Evolutionary conservation across 305 asterid genomes (phyloP), one percentile per base, ranked within the genome.

Genomic region (Plantago coronopus): DNA sequence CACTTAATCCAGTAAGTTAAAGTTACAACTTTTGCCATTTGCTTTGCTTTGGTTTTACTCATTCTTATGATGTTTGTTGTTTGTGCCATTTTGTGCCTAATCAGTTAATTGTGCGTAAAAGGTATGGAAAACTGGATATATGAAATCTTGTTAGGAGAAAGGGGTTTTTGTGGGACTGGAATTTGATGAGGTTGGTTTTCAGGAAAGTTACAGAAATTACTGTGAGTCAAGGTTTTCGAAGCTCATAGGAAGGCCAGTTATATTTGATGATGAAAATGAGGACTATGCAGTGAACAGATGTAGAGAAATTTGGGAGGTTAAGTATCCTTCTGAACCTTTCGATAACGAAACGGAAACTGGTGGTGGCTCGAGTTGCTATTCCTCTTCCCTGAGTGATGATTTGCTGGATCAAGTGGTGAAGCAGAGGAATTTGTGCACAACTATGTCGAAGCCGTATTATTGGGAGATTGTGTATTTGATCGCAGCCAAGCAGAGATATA

Each of bases 211-310:
- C 74, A 84, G 79, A 63, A 67, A 73, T 50, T 91, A 91, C 63
- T 91, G 98, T 34, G 82, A 86, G 62, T 81, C 93, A 56, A 91
- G 82, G 70, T 88, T 91, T 79, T 75, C 81, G n/a, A 91, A 82
- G 68, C 66, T 87, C 15, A 79, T 91, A 2, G 95, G 94, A 57
- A 91, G 82, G 57, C 72, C 95, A 20, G 59, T 81, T 14, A 86
- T 91, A 27, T 86, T 88, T 54, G 89, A 86, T 69, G 90, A 81
- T 64, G 94, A 91, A 70, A 88, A 83, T 51, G 88, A 81, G 67
- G 98, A 86, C 23, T 91, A 91, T 54, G 96, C 98, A 61, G 34
- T 88, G 70, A 71, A 80, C 62, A 82, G 88, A 72, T 82, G 98
- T 83, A 86, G 80, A 68, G 78, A 75, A 65, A 73, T 82, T 54